Conservation (phyloP, 139 green algal species). For the Picochlorum sp. region DNA sequence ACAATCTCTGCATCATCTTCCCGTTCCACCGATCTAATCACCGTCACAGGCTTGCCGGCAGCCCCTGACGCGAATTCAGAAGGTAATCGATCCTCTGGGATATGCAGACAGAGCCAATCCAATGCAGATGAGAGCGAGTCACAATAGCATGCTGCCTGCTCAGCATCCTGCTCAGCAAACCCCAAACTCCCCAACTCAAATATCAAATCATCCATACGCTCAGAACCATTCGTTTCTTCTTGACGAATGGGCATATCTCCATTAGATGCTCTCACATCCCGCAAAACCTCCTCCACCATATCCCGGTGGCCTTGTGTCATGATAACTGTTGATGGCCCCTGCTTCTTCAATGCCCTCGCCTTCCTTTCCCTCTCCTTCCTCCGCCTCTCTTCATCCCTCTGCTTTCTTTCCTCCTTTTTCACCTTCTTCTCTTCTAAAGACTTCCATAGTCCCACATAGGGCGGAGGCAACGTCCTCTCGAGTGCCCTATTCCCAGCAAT, state of each 20-base stretch:
- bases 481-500: conserved; percentile 53
- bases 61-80: conserved; percentile 44
- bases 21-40: conserved; percentile 9
- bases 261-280: conserved; percentile 1
- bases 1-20: neutral
- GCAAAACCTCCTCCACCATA: conserved; percentile 28
- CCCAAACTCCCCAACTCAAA: conserved; percentile 40
- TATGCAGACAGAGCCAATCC: conserved; percentile 67
- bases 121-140: conserved; percentile 30
- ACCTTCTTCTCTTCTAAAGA: conserved; percentile 29
- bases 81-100: conserved; percentile 54
- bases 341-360: conserved; percentile 12
- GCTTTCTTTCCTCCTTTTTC: conserved; percentile 15
- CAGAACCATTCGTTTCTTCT: neutral
- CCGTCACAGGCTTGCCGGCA: conserved; percentile 27
- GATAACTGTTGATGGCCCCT: conserved; percentile 27
- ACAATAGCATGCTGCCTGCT: conserved; percentile 3
- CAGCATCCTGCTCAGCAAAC: conserved; percentile 39
- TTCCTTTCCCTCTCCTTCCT: conserved; percentile 16
- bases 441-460: conserved; percentile 43
- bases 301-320: conserved; percentile 42
- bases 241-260: neutral
- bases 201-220: conserved; percentile 7
- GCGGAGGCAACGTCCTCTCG: conserved; percentile 49
- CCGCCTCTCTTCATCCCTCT: conserved; percentile 12